phyloP scores from a whole-genome alignment of 495 filamentous ascomycete genomes.

The Xylaria grammica region DNA sequence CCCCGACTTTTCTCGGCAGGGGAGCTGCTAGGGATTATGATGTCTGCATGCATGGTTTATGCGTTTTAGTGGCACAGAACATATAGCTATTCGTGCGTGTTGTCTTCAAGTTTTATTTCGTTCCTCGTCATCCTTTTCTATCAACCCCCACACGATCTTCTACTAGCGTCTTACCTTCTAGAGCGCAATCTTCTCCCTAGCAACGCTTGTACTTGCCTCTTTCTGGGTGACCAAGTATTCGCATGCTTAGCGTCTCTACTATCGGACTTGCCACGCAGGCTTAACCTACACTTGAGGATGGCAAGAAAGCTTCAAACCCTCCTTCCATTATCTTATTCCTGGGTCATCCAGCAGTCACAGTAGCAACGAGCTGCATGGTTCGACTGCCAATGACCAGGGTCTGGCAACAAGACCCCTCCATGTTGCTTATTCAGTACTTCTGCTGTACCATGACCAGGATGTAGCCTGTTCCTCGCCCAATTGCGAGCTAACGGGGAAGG shows the following conservation, averaged over 20 bases:
- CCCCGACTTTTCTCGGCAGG: slow-evolving; percentile 25
- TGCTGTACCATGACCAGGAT: slow-evolving; percentile 24
- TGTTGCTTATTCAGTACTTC: slow-evolving; percentile 16
- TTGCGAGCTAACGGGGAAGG: slow-evolving; percentile 28
- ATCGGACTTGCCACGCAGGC: not conserved
- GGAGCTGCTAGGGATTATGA: slow-evolving; percentile 17
- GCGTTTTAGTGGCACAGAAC: slow-evolving; percentile 1
- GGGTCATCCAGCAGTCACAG: slow-evolving; percentile 20
- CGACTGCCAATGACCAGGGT: slow-evolving; percentile 12
- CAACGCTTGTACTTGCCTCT: slow-evolving; percentile 4
- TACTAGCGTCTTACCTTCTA: not conserved
- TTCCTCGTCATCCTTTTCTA: not conserved
- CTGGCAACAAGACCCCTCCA: slow-evolving; percentile 21
- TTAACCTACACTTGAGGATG: not conserved
- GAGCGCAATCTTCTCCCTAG: not conserved
- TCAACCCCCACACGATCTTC: not conserved
- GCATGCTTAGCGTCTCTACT: not conserved
- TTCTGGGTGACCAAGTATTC: not conserved
- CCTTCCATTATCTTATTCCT: slow-evolving; percentile 11
- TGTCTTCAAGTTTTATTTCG: not conserved
- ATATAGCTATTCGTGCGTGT: not conserved
- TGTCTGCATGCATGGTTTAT: slow-evolving; percentile 20
- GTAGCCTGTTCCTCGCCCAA: slow-evolving; percentile 30
- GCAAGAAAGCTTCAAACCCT: not conserved
- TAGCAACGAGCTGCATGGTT: slow-evolving; percentile 28